Percentiles rank a stretch among this genome's conserved stretches.
These are phyloP conservation scores for Letharia columbiana DNA, from an alignment of 495 filamentous ascomycete species.

Conservation along the genomic window DNA sequence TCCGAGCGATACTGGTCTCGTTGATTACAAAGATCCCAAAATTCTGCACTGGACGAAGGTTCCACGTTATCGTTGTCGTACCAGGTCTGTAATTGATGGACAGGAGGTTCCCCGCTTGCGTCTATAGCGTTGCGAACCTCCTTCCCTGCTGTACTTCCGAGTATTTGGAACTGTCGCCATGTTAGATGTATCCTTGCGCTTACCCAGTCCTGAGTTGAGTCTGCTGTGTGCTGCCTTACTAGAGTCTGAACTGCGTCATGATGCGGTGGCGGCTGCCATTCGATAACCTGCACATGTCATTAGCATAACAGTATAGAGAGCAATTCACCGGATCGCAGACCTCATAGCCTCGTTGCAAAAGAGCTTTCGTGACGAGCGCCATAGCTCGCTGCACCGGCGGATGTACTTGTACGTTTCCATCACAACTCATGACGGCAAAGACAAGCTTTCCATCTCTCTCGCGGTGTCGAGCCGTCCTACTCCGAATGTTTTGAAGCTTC, in stretches of 20 bases:
- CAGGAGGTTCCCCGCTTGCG: slow-evolving; percentile 38
- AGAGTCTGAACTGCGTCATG: slow-evolving; percentile 26
- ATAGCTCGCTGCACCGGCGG: slow-evolving; percentile 48
- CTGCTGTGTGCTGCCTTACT: slow-evolving; percentile 22
- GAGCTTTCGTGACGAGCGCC: slow-evolving; percentile 38
- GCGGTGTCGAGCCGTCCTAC: neutral
- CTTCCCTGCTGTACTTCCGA: slow-evolving; percentile 30
- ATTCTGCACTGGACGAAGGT: slow-evolving; percentile 17
- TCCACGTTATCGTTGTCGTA: slow-evolving; percentile 16
- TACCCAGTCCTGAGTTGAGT: no score
- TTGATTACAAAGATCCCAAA: slow-evolving; percentile 19
- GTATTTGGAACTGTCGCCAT: slow-evolving; percentile 28
- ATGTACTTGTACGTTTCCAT: slow-evolving; percentile 40
- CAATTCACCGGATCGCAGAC: slow-evolving; percentile 18
- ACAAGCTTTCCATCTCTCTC: slow-evolving; percentile 29
- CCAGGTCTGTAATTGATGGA: slow-evolving; percentile 27
- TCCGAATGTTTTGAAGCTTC: neutral
- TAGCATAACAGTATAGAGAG: neutral
- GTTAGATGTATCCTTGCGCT: neutral
- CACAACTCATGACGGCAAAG: slow-evolving; percentile 44
- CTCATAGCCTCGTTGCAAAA: slow-evolving; percentile 46
- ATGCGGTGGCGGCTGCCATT: slow-evolving; percentile 55
- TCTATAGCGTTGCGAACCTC: slow-evolving; percentile 34
- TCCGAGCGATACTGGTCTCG: slow-evolving; percentile 24
- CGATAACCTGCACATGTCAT: slow-evolving; percentile 34